These are phyloP conservation scores for Erodium moschatum DNA, from an alignment of 441 rosid species.

Conservation along the genomic window DNA sequence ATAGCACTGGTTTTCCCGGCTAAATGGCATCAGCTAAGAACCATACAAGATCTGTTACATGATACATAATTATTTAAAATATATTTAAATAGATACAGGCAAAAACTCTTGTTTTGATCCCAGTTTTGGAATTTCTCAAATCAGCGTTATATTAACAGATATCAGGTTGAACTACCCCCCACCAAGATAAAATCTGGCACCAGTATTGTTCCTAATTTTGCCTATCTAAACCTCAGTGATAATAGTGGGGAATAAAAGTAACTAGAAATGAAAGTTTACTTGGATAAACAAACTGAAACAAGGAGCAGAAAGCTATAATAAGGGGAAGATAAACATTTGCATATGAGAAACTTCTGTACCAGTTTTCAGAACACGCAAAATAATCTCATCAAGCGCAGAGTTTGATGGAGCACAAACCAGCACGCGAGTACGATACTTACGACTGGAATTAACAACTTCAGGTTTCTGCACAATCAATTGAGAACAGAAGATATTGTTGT, in stretches of 20 bases:
- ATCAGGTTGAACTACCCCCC: neutral
- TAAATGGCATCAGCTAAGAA: neutral
- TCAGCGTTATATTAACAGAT: neutral
- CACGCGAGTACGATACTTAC: constrained; percentile 64
- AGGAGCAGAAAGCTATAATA: constrained; percentile 12
- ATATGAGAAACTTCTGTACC: constrained; percentile 38
- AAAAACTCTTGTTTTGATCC: neutral
- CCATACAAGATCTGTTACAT: neutral
- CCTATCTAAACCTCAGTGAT: neutral
- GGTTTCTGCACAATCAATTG: constrained; percentile 52
- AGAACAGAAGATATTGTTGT: constrained; percentile 12
- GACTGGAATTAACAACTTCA: constrained; percentile 62
- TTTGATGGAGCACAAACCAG: constrained; percentile 96
- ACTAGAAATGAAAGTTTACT: neutral
- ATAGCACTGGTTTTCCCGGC: neutral
- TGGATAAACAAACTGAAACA: neutral
- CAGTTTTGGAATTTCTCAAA: neutral
- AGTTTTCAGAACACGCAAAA: constrained; percentile 60
- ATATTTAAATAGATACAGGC: neutral
- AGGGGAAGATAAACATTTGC: constrained; percentile 1
- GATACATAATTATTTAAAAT: neutral
- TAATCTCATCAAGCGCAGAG: constrained; percentile 98
- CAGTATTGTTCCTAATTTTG: neutral
- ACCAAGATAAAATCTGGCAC: neutral
- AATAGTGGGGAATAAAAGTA: neutral